These are phyloP conservation scores for Alternaria solani DNA, from an alignment of 2,329 filamentous ascomycete species.

Conservation along the genomic window DNA sequence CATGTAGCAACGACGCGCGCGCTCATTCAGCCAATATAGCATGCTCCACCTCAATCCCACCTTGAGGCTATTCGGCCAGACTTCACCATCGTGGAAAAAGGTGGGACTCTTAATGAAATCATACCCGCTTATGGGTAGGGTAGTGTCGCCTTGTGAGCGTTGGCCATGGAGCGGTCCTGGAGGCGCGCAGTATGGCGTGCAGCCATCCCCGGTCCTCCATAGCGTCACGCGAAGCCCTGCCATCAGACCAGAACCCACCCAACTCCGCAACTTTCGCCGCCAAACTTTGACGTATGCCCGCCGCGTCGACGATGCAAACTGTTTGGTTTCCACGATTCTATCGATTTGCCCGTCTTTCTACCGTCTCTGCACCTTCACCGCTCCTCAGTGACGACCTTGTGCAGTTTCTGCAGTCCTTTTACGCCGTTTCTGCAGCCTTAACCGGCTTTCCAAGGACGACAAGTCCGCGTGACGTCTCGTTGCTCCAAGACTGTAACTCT, in stretches of 20 bases:
- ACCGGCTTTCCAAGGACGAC: too few relatives aligned
- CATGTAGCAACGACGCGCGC: slow-evolving; percentile 13
- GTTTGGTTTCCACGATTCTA: not conserved
- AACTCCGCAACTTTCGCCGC: not conserved
- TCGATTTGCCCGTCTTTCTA: not conserved
- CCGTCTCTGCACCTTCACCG: not conserved
- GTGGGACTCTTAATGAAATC: slow-evolving; percentile 8
- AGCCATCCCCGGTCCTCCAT: not conserved
- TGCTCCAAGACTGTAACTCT: too few relatives aligned
- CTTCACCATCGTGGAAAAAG: slow-evolving; percentile 1
- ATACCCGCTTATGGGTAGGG: not conserved
- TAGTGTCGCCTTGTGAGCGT: not conserved
- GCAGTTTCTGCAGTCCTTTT: not conserved
- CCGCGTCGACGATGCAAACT: not conserved
- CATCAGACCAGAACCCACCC: not conserved
- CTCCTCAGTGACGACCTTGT: not conserved
- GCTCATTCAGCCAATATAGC: slow-evolving; percentile 14
- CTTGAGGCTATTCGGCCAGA: slow-evolving; percentile 1
- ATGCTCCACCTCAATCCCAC: slow-evolving; percentile 10
- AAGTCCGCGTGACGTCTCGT: too few relatives aligned
- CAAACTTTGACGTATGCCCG: not conserved
- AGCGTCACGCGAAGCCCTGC: not conserved
- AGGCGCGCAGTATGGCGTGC: not conserved
- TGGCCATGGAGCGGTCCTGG: not conserved
- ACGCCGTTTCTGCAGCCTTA: not conserved